Conservation (phyloP, 352 stramenopile genomes). For the Phytopythium kandeliae region DNA sequence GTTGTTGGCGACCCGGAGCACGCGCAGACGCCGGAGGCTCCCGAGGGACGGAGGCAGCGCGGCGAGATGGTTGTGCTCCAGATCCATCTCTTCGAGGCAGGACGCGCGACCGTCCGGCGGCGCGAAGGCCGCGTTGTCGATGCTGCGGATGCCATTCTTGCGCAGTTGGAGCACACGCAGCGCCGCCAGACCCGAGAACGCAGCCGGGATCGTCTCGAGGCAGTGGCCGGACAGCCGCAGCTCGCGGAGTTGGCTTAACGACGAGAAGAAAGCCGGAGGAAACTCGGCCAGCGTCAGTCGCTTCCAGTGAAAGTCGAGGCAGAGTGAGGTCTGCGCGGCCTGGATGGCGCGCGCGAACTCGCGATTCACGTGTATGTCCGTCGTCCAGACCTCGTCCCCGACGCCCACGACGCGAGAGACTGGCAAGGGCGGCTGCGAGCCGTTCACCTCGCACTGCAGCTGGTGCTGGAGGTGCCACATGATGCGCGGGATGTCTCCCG, state of each 20-base stretch:
- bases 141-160: conserved; percentile 44
- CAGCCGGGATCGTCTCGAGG: conserved; percentile 28
- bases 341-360: conserved; percentile 42
- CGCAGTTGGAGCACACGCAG: conserved; percentile 58
- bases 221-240: conserved; percentile 57
- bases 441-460: conserved; percentile 31
- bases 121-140: conserved; percentile 40
- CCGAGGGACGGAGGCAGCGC: conserved; percentile 34
- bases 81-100: conserved; percentile 45
- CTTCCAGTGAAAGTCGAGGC: conserved; percentile 70
- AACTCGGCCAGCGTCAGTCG: conserved; percentile 40
- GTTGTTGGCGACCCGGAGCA: conserved; percentile 50
- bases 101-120: conserved; percentile 1
- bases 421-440: conserved; percentile 22
- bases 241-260: conserved; percentile 31
- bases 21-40: conserved; percentile 28
- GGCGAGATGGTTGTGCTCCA: conserved; percentile 59
- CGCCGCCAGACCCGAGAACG: conserved; percentile 27
- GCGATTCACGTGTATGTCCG: conserved; percentile 56
- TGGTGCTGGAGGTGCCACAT: conserved; percentile 57
- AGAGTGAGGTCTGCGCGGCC: conserved; percentile 22
- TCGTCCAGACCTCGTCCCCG: conserved; percentile 58
- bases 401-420: conserved; percentile 34
- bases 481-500: conserved; percentile 32
- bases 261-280: conserved; percentile 41